These are phyloP conservation scores for Barnettozyma siamensis DNA, from an alignment of 805 yeast genomes.

Conservation along the genomic window DNA sequence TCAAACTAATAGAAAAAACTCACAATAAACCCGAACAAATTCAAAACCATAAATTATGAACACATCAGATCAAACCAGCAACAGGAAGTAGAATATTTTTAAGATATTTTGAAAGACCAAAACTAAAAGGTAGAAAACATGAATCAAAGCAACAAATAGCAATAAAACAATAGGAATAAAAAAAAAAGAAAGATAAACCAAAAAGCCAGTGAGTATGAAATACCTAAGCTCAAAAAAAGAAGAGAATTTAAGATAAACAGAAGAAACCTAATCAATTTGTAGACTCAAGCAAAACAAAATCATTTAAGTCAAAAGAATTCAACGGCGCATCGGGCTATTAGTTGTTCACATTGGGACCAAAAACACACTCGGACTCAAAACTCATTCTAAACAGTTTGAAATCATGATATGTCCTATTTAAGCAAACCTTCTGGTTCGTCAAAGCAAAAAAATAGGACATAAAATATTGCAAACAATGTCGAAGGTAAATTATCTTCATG, in stretches of 20 bases:
- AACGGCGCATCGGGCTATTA: conserved; percentile 30
- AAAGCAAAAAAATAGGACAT: conserved; percentile 1
- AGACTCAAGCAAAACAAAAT: conserved; percentile 24
- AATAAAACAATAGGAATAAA: too few relatives aligned
- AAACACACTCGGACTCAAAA: background rate
- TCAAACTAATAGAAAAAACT: background rate
- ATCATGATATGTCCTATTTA: conserved; percentile 8
- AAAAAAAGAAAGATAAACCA: background rate
- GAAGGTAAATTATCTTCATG: background rate
- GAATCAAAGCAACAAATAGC: too few relatives aligned
- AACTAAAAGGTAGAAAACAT: too few relatives aligned
- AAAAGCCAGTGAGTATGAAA: background rate
- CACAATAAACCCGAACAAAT: background rate
- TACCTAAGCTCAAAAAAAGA: background rate
- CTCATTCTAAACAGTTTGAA: background rate
- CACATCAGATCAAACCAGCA: background rate
- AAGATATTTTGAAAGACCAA: background rate
- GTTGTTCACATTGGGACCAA: conserved; percentile 8
- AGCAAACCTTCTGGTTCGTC: conserved; percentile 5
- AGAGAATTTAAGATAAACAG: background rate
- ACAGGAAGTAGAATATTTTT: background rate
- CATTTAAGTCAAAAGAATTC: conserved; percentile 27
- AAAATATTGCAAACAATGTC: conserved; percentile 1
- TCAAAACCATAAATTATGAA: background rate
- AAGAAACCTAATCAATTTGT: background rate